Evolutionary conservation across 148 eudicot genomes (phyloP), one percentile per base, ranked within the genome.

Genomic region (Fagopyrum tataricum): DNA sequence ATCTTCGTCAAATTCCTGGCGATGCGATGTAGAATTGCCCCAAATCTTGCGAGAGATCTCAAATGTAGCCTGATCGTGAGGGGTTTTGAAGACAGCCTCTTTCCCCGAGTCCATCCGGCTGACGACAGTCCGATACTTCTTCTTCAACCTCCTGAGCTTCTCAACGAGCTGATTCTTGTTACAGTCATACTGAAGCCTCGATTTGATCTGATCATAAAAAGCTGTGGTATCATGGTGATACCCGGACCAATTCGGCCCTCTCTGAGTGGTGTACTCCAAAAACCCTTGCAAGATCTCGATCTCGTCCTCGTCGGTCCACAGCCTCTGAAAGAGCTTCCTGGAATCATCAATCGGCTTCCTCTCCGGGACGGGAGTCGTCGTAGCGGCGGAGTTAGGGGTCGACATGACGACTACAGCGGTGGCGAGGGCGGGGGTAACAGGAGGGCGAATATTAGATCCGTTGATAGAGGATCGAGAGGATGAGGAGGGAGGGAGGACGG

Each of bases 261-360:
- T 85, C 24, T 79, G 73, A 1, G 81, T 67, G 0, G 82, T 91
- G 75, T 89, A 91, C 0, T 90, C 97, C 0, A 88, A 80, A 69
- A 95, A 95, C n/a, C 98, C 98, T 20, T 84, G 88, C 6, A 95
- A 70, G 4, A 94, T 86, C 87, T 94, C 97, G 83, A 94, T 94
- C 85, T 94, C 98, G 73, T 94, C 98, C 64, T 94, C 98, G 70
- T 94, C 97, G 0, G 96, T 91, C 96, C 96, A 94, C 0, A 94
- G 78, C 0, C 97, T 83, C 75, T 94, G 98, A 39, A 95, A 95
- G 9, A 95, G 75, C 81, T 81, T 76, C 52, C 98, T 76, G 0
- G 95, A 86, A 56, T 89, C 97, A 40, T 93, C 98, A 24, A 84
- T 42, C 58, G 90, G 88, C 66, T 81, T 88, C 62, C 73, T 79